A percentile compares a stretch with the other conserved stretches of the same genome.
Conservation (phyloP, 306 rosid species). For the Lithocarpus polystachyus region DNA sequence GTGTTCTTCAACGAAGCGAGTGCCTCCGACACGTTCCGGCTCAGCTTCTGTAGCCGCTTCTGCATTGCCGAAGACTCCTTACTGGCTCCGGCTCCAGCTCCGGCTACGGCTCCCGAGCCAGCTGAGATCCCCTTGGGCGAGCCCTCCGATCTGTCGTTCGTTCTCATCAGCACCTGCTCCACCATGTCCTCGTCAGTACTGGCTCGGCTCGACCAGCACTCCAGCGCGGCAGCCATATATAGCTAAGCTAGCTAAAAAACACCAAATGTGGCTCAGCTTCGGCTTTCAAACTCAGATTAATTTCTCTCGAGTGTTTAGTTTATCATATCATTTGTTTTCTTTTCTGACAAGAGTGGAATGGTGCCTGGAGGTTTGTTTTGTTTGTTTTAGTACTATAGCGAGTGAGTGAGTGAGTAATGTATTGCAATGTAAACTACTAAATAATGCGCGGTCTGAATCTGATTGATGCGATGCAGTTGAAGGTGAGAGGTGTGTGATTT, state of each 20-base stretch:
- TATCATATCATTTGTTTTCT: neutral
- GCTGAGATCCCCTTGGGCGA: constrained; percentile 32
- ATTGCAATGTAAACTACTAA: neutral
- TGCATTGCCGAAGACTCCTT: constrained; percentile 69
- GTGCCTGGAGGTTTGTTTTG: neutral
- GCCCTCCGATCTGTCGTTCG: constrained; percentile 64
- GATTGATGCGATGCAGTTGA: neutral
- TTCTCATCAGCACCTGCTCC: constrained; percentile 73
- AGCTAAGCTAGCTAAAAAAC: neutral
- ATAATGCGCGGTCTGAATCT: neutral
- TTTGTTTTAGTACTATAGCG: too few species aligned
- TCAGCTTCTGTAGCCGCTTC: constrained; percentile 65
- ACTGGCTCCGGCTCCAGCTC: neutral
- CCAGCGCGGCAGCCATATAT: constrained; percentile 80
- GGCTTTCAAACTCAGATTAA: constrained; percentile 10
- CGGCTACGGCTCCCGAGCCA: neutral
- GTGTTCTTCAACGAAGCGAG: constrained; percentile 70
- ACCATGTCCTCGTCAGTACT: constrained; percentile 65
- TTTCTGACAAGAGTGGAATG: neutral
- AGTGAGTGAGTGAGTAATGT: neutral
- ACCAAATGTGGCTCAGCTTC: constrained; percentile 15
- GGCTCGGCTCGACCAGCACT: constrained; percentile 87
- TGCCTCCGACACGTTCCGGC: constrained; percentile 78
- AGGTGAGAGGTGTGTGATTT: neutral
- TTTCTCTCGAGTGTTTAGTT: constrained; percentile 13